A percentile compares a stretch with the other conserved stretches of the same genome.
Conservation (phyloP, 1,139 yeast species). For the Blastobotrys illinoisensis region DNA sequence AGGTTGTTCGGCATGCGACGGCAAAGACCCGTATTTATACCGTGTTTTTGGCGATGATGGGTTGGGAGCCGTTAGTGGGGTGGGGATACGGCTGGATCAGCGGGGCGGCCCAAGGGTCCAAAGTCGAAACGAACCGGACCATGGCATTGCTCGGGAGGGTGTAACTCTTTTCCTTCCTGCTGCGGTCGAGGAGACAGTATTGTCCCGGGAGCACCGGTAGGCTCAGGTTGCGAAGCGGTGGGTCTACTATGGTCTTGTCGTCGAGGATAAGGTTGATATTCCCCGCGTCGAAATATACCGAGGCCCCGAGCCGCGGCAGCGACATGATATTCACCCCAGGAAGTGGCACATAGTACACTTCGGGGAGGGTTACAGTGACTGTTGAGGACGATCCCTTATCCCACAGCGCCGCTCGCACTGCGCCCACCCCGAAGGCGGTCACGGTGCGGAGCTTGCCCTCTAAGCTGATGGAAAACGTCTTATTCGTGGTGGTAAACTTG, state of each 20-base stretch:
- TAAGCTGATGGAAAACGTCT: background rate
- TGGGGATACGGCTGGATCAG: too few species aligned
- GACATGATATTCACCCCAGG: slow-evolving; percentile 9
- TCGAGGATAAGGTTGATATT: slow-evolving; percentile 4
- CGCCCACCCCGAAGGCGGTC: slow-evolving; percentile 9
- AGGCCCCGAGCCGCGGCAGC: slow-evolving; percentile 7
- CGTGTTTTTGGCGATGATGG: background rate
- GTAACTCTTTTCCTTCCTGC: background rate
- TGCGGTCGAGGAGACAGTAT: background rate
- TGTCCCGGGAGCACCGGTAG: background rate
- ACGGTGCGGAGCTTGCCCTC: background rate
- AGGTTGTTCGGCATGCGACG: background rate
- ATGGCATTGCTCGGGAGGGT: background rate
- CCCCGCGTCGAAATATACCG: slow-evolving; percentile 6
- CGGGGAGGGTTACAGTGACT: slow-evolving; percentile 5
- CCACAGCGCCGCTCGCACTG: slow-evolving; percentile 3
- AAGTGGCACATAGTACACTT: slow-evolving; percentile 12
- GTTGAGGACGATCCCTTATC: slow-evolving; percentile 4
- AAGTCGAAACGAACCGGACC: background rate
- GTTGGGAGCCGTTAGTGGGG: background rate
- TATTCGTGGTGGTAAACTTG: slow-evolving; percentile 1
- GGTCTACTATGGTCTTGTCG: slow-evolving; percentile 1
- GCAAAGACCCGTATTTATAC: background rate
- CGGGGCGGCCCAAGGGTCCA: background rate
- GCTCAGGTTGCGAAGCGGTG: background rate